phyloP scores from a whole-genome alignment of 75 land plant species.

The Isoetes taiwanensis region DNA sequence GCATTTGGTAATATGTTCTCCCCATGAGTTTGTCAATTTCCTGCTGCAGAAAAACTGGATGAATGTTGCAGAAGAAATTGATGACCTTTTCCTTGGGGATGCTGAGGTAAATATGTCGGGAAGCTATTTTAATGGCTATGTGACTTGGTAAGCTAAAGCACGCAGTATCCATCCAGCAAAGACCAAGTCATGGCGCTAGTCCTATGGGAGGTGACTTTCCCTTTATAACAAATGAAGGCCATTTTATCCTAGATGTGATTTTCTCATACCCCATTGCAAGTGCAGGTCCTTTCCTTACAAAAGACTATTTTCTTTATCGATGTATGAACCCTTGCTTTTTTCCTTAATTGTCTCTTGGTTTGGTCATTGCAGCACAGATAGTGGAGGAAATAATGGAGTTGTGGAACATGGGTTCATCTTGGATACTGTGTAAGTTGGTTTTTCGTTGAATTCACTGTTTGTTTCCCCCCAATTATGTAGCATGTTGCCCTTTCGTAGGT shows the following conservation, averaged over 20 bases:
- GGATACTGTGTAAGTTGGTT: constrained; percentile 21
- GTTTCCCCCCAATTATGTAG: no score
- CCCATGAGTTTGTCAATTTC: neutral
- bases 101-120: constrained; percentile 38
- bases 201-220: constrained; percentile 56
- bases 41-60: constrained; percentile 45
- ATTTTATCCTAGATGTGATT: constrained; percentile 53
- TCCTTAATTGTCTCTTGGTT: no score
- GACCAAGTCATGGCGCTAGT: constrained; percentile 29
- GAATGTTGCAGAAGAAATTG: constrained; percentile 67
- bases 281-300: constrained; percentile 36
- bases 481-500: no score
- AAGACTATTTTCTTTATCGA: no score
- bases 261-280: constrained; percentile 45
- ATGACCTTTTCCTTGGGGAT: constrained; percentile 56
- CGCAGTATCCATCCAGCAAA: neutral
- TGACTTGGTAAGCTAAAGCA: no score
- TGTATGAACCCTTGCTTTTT: no score
- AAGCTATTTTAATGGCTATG: neutral
- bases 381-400: constrained; percentile 18
- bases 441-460: no score
- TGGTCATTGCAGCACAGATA: constrained; percentile 12
- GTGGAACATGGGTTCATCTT: constrained; percentile 19
- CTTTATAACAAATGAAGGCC: constrained; percentile 49
- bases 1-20: neutral